Evolutionary conservation across 805 yeast genomes (phyloP).

Genomic region (Ogataea zsoltii): DNA sequence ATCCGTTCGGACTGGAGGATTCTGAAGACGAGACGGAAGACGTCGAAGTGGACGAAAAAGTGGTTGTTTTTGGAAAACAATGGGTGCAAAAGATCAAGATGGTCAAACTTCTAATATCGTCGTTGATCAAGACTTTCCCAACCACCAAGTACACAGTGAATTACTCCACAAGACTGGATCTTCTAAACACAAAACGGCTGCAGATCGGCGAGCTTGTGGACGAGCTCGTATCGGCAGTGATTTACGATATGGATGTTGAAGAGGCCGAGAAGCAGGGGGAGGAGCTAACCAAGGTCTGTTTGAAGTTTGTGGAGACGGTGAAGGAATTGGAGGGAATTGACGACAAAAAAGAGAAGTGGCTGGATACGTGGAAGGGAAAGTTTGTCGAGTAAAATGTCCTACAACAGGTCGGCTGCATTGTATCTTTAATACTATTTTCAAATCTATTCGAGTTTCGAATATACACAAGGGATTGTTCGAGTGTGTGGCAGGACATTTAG

Average conservation of each 20-base stretch:
- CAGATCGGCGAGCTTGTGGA: conserved; percentile 51
- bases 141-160: conserved; percentile 24
- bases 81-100: conserved; percentile 59
- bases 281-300: conserved; percentile 23
- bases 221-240: conserved; percentile 56
- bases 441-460: too few species aligned
- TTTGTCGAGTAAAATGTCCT: conserved; percentile 30
- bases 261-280: conserved; percentile 29
- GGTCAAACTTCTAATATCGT: conserved; percentile 56
- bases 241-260: conserved; percentile 44
- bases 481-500: too few species aligned
- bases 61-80: conserved; percentile 37
- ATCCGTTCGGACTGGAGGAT: conserved; percentile 49
- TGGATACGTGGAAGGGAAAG: conserved; percentile 52
- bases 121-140: conserved; percentile 61
- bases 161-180: conserved; percentile 47
- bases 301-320: conserved; percentile 39
- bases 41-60: conserved; percentile 22
- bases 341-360: conserved; percentile 58
- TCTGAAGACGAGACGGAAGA: conserved; percentile 23
- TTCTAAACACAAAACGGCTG: conserved; percentile 44
- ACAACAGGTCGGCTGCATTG: too few species aligned
- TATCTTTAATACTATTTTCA: too few species aligned
- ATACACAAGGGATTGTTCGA: too few species aligned
- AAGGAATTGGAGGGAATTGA: conserved; percentile 48